phyloP scores from a whole-genome alignment of 805 yeast genomes.

The Yamadazyma scolyti region DNA sequence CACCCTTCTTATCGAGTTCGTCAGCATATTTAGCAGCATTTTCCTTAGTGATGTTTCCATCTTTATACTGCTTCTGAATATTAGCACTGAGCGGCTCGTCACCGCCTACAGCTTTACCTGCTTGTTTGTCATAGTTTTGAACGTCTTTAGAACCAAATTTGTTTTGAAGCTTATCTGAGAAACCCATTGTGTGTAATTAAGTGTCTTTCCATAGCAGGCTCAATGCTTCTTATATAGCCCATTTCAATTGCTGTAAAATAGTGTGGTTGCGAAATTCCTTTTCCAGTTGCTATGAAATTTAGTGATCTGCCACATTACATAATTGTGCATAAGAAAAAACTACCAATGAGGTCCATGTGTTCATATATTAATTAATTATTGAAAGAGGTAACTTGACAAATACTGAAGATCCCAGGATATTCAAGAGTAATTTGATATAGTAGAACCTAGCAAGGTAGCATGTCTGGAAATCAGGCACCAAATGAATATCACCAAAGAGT shows the following conservation, averaged over 20 bases:
- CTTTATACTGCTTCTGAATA: conserved; percentile 23
- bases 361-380: too few relatives aligned
- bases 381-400: conserved; percentile 5
- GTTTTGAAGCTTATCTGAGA: conserved; percentile 31
- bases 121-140: conserved; percentile 24
- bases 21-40: conserved; percentile 26
- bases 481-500: conserved; percentile 16
- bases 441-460: conserved; percentile 30
- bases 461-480: conserved; percentile 36
- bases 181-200: conserved; percentile 24
- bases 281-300: conserved; percentile 8
- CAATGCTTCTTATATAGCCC: not conserved
- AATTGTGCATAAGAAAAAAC: too few relatives aligned
- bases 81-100: conserved; percentile 20
- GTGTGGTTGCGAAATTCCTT: conserved; percentile 9
- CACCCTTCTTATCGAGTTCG: conserved; percentile 16
- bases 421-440: conserved; percentile 13
- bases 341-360: too few relatives aligned
- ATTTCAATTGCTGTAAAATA: not conserved
- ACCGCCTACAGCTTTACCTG: conserved; percentile 26
- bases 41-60: conserved; percentile 25
- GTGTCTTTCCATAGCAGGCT: not conserved
- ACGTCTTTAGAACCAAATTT: conserved; percentile 25
- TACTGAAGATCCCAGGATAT: not conserved
- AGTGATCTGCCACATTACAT: not conserved